Evolutionary conservation across 2,329 filamentous ascomycete species (phyloP).

Genomic region (Calonectria multiphialidica): DNA sequence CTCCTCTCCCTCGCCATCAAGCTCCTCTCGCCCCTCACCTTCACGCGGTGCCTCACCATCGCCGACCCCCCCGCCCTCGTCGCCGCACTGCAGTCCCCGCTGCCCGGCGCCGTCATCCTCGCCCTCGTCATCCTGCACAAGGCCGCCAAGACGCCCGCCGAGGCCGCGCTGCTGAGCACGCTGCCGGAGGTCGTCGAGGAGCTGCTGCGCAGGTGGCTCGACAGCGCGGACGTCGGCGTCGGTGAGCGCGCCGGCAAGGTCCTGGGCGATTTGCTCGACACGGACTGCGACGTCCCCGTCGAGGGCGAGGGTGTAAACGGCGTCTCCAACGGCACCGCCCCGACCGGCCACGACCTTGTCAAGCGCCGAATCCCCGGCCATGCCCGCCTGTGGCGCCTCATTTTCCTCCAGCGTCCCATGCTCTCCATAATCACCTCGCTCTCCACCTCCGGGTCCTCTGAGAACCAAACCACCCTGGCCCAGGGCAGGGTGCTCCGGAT

Average conservation of each 20-base stretch:
- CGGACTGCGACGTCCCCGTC: conserved; percentile 60
- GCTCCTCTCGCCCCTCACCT: conserved; percentile 65
- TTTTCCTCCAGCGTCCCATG: conserved; percentile 60
- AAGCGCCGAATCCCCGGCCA: conserved; percentile 59
- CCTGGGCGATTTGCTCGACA: conserved; percentile 66
- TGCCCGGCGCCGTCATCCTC: conserved; percentile 68
- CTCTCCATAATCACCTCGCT: conserved; percentile 58
- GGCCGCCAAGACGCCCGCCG: conserved; percentile 60
- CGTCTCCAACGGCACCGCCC: conserved; percentile 15
- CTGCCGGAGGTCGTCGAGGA: conserved; percentile 62
- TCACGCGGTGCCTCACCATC: conserved; percentile 63
- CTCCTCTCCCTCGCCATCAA: conserved; percentile 67
- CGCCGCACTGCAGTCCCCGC: conserved; percentile 64
- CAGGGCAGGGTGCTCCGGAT: conserved; percentile 66
- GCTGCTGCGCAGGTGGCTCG: conserved; percentile 66
- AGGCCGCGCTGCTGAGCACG: conserved; percentile 63
- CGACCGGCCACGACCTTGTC: conserved; percentile 52
- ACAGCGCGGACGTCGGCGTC: conserved; percentile 65
- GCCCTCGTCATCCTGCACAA: conserved; percentile 69
- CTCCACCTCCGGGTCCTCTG: conserved; percentile 48
- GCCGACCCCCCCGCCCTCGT: conserved; percentile 65
- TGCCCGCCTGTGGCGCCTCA: conserved; percentile 64
- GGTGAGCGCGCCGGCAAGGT: conserved; percentile 65
- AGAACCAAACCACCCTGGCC: conserved; percentile 60
- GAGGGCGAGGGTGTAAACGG: conserved; percentile 43